Evolutionary conservation across 2,329 filamentous ascomycete genomes (phyloP).

Genomic region (Exophiala bonariae): DNA sequence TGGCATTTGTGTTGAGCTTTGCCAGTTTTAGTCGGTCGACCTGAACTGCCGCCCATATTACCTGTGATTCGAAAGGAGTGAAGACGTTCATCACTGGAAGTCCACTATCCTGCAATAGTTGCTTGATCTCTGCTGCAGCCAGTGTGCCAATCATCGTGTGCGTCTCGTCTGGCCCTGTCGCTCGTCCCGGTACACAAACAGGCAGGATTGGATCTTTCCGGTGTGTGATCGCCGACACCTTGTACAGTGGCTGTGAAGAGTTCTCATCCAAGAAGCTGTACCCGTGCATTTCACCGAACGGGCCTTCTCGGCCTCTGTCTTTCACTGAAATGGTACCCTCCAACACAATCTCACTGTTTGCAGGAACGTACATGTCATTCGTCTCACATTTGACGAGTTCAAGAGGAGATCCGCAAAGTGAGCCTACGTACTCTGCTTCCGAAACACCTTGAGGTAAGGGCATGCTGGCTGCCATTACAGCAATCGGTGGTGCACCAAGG

Average conservation of each 20-base stretch:
- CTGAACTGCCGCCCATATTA: constrained; percentile 53
- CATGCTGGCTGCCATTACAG: constrained; percentile 51
- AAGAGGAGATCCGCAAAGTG: constrained; percentile 45
- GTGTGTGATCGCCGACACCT: constrained; percentile 50
- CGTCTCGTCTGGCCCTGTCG: constrained; percentile 1
- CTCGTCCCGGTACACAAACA: constrained; percentile 33
- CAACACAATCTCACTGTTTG: constrained; percentile 52
- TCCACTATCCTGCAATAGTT: constrained; percentile 35
- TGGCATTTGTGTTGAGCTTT: constrained; percentile 51
- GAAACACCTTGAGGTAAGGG: constrained; percentile 51
- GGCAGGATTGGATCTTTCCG: constrained; percentile 50
- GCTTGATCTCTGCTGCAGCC: constrained; percentile 44
- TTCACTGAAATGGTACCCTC: constrained; percentile 50
- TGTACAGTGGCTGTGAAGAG: constrained; percentile 42
- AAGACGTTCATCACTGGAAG: constrained; percentile 49
- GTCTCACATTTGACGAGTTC: constrained; percentile 56
- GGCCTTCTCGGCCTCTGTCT: constrained; percentile 47
- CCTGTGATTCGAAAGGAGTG: constrained; percentile 48
- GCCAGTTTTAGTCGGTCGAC: constrained; percentile 59
- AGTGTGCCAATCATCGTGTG: constrained; percentile 45
- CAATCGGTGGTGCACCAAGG: constrained; percentile 52
- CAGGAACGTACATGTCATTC: constrained; percentile 50
- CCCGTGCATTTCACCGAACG: constrained; percentile 52
- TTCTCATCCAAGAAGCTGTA: constrained; percentile 46
- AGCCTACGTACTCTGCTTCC: constrained; percentile 51